A percentile compares a stretch with the other conserved stretches of the same genome.
These are phyloP conservation scores for Corrigiola litoralis DNA, from an alignment of 179 eudicot species.

Conservation along the genomic window DNA sequence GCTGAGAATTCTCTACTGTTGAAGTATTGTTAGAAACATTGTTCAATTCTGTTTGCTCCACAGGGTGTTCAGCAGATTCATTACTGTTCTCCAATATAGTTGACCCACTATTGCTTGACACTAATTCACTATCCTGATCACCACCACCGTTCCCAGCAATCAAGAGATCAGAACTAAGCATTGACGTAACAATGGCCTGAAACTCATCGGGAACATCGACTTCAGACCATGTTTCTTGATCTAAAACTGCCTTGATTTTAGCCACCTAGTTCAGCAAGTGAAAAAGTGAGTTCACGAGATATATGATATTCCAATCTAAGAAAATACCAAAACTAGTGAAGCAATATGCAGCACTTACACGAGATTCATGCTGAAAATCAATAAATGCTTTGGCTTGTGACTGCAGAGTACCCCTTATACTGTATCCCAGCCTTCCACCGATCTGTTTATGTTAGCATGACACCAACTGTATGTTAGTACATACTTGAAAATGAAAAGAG, in stretches of 20 bases:
- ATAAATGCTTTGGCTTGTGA: slow-evolving; percentile 96
- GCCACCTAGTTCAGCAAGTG: slow-evolving; percentile 57
- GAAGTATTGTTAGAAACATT: slow-evolving; percentile 31
- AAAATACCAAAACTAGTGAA: slow-evolving; percentile 18
- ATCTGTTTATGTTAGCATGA: slow-evolving; percentile 56
- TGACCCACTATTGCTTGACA: slow-evolving; percentile 35
- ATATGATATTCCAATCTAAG: background rate
- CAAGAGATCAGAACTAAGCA: slow-evolving; percentile 45
- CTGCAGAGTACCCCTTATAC: slow-evolving; percentile 89
- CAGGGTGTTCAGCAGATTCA: slow-evolving; percentile 32
- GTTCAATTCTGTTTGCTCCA: slow-evolving; percentile 31
- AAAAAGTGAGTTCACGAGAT: slow-evolving; percentile 11
- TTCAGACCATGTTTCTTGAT: slow-evolving; percentile 98
- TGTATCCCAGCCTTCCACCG: slow-evolving; percentile 99
- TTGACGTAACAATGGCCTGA: slow-evolving; percentile 72
- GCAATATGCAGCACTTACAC: slow-evolving; percentile 45
- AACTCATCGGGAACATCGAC: slow-evolving; percentile 94
- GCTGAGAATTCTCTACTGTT: slow-evolving; percentile 27
- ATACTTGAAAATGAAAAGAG: slow-evolving; percentile 4
- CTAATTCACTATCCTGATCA: slow-evolving; percentile 28
- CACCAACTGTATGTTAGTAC: slow-evolving; percentile 26
- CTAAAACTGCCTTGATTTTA: slow-evolving; percentile 85
- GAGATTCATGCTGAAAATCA: slow-evolving; percentile 94
- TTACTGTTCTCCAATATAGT: slow-evolving; percentile 21
- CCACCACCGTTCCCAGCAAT: slow-evolving; percentile 28